Conservation (phyloP, 495 filamentous ascomycete species). For the Hypoxylon cercidicola region DNA sequence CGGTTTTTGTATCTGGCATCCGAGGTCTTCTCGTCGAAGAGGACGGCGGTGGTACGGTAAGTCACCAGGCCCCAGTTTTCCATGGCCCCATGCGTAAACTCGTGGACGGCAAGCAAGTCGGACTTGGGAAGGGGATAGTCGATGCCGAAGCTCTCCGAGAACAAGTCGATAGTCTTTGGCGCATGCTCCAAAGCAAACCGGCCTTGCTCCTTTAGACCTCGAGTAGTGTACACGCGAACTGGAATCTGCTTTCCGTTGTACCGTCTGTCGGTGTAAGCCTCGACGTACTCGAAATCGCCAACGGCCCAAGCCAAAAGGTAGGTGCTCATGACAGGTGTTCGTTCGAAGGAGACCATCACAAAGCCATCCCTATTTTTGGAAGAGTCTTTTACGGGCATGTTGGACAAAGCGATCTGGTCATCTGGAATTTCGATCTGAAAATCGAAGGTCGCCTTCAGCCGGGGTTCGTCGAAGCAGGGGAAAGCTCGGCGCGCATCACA, state of each 20-base stretch:
- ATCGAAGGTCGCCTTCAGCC: constrained; percentile 94
- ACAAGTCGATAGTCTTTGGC: constrained; percentile 90
- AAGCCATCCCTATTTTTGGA: constrained; percentile 69
- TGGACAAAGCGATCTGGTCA: constrained; percentile 86
- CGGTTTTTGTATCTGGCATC: constrained; percentile 88
- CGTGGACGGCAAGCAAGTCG: constrained; percentile 94
- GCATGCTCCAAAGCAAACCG: constrained; percentile 87
- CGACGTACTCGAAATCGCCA: constrained; percentile 96
- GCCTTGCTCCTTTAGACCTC: constrained; percentile 87
- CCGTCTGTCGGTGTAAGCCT: constrained; percentile 84
- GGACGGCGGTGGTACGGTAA: constrained; percentile 90
- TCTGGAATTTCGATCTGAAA: constrained; percentile 90
- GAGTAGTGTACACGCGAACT: constrained; percentile 95
- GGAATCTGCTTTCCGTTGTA: constrained; percentile 90
- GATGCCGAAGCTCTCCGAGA: constrained; percentile 91
- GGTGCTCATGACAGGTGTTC: constrained; percentile 94
- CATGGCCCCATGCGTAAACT: constrained; percentile 76
- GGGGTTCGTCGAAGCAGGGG: constrained; percentile 98
- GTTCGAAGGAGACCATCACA: constrained; percentile 85
- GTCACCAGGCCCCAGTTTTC: constrained; percentile 97
- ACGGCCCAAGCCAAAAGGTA: constrained; percentile 96
- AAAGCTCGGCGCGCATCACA: constrained; percentile 94
- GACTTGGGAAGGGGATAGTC: constrained; percentile 97
- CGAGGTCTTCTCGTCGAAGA: constrained; percentile 91
- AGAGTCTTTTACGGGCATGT: constrained; percentile 85